Percentiles rank a stretch among this genome's conserved stretches.
Conservation (phyloP, 352 stramenopile genomes). For the Peronospora destructor region DNA sequence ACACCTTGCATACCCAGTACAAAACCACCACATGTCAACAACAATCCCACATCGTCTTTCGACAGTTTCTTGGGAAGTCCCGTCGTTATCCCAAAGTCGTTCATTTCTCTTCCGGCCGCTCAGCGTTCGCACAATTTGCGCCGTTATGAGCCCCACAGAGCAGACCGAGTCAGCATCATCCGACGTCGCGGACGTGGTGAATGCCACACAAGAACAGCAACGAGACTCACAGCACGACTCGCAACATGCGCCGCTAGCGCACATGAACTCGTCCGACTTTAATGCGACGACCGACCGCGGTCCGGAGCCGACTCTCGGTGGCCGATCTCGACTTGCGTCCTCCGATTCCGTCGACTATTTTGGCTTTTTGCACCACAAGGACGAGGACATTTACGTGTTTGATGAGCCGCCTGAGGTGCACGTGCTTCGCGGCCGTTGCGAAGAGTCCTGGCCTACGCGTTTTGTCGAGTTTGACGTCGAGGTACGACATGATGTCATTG, state of each 20-base stretch:
- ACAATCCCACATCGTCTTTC: neutral
- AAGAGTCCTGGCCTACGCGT: constrained; percentile 76
- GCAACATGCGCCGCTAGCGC: constrained; percentile 3
- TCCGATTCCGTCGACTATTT: constrained; percentile 34
- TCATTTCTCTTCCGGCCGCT: neutral
- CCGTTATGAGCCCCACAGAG: constrained; percentile 24
- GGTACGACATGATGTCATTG: constrained; percentile 20
- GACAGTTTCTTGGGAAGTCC: neutral
- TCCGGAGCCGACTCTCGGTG: constrained; percentile 19
- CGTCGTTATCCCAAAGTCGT: neutral
- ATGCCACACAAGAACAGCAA: constrained; percentile 12
- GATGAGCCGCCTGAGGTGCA: constrained; percentile 52
- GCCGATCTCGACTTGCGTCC: constrained; percentile 13
- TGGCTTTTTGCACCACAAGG: constrained; percentile 48
- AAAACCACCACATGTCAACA: too few species aligned
- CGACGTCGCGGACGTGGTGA: constrained; percentile 19
- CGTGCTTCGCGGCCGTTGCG: constrained; percentile 51
- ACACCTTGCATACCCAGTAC: too few species aligned
- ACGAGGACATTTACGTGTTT: constrained; percentile 73
- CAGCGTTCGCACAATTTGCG: neutral
- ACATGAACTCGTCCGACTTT: constrained; percentile 28
- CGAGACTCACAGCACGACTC: constrained; percentile 5
- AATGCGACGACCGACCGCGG: constrained; percentile 35
- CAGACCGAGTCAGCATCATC: constrained; percentile 7
- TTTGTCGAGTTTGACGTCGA: constrained; percentile 85